Evolutionary conservation across 2,329 filamentous ascomycete species (phyloP).

Genomic region (Monilinia fructicola): DNA sequence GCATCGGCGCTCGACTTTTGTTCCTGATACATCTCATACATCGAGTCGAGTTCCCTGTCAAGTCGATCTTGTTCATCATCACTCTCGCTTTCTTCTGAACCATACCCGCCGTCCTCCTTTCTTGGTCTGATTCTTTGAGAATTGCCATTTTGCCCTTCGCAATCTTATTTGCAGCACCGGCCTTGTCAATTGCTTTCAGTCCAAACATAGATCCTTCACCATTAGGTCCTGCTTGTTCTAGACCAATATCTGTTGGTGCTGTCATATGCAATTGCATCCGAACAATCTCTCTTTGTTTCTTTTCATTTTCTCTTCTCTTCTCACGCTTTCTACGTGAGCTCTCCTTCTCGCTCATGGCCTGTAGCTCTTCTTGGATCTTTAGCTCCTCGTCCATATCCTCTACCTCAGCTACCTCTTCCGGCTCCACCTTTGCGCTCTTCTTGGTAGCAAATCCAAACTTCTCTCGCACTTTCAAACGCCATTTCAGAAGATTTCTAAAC

Average conservation of each 20-base stretch:
- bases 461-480: conserved; percentile 86
- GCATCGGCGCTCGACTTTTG: conserved; percentile 76
- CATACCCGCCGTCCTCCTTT: conserved; percentile 61
- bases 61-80: conserved; percentile 81
- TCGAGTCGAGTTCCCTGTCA: conserved; percentile 78
- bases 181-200: conserved; percentile 77
- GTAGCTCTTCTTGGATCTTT: conserved; percentile 82
- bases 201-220: conserved; percentile 85
- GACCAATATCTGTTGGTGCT: conserved; percentile 90
- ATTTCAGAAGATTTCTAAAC: conserved; percentile 84
- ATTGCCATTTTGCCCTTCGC: conserved; percentile 77
- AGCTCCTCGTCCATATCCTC: conserved; percentile 94
- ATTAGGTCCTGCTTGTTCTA: conserved; percentile 77
- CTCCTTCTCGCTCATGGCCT: conserved; percentile 78
- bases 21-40: conserved; percentile 86
- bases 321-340: conserved; percentile 76
- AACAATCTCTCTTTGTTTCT: conserved; percentile 91
- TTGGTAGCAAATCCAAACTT: conserved; percentile 85
- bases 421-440: conserved; percentile 45
- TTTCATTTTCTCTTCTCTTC: conserved; percentile 83
- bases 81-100: conserved; percentile 57
- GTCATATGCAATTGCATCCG: conserved; percentile 98
- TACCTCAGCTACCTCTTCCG: conserved; percentile 70
- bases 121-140: conserved; percentile 56
- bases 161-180: conserved; percentile 66